Base-by-base conservation (phyloP, 1,139 yeast species). In the Magnusiomyces sp. region DNA sequence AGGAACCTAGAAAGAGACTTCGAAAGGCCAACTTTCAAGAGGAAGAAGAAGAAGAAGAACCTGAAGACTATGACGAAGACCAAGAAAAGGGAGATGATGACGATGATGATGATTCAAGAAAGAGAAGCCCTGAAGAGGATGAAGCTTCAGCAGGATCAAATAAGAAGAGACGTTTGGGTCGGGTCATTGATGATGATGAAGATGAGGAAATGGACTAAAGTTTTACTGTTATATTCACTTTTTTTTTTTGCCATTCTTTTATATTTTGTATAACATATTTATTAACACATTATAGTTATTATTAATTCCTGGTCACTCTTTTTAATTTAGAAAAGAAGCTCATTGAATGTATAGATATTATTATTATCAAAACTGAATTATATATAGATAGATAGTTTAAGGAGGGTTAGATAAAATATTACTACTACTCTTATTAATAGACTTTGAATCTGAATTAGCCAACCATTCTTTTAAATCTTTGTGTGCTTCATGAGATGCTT, bases 401-500 rank as follows among this genome's bases (percentile, higher is more conserved):
- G 29, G 7, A 5, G 29, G 7, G 29, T 7, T 23, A 23, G 29
- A 23, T 23, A 7, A 5, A 5, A 23, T 5, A 23, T 23, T 23
- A 23, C 29, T 23, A n/a, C n/a, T n/a, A n/a, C n/a, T n/a, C n/a
- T n/a, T n/a, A 5, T 23, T 23, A 7, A 23, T 23, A 23, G 29
- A 23, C 29, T 23, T 23, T 23, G 29, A 23, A 23, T 23, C 29
- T 23, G 29, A 23, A 23, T 23, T 34, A 9, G 43, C 62, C 57
- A 75, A 65, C 95, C 95, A 87, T 47, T 68, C 72, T 59, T 81
- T 76, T 71, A 82, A 72, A 50, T 79, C 79, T 57, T 78, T 79
- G 56, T 80, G 77, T 43, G 84, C 75, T 47, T 76, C 82, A 53
- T 83, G 79, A 2, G 88, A 75, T 6, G 68, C 63, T 55, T 72